Evolutionary conservation across 352 stramenopile species (phyloP).

Genomic region (Globisporangium cederbergense): DNA sequence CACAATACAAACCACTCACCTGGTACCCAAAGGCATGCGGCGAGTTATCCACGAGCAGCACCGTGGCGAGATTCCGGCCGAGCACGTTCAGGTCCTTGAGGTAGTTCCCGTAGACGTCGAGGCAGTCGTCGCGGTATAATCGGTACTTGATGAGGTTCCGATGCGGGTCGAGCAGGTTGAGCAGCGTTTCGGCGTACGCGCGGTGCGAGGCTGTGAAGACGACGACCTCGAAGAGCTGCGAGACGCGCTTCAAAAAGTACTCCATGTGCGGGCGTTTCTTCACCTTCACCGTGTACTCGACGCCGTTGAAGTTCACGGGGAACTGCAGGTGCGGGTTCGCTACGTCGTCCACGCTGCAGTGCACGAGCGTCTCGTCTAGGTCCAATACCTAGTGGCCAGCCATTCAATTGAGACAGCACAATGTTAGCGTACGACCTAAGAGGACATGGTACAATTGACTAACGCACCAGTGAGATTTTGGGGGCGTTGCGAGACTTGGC

Average conservation of each 20-base stretch:
- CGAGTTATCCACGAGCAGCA: slow-evolving; percentile 97
- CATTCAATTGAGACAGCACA: not conserved
- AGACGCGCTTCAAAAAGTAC: slow-evolving; percentile 92
- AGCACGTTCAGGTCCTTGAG: slow-evolving; percentile 98
- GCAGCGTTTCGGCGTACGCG: slow-evolving; percentile 95
- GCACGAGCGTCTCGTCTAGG: slow-evolving; percentile 98
- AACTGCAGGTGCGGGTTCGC: slow-evolving; percentile 94
- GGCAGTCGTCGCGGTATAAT: slow-evolving; percentile 94
- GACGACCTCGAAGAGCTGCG: slow-evolving; percentile 97
- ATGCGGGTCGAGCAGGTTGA: slow-evolving; percentile 96
- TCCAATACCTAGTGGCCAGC: slow-evolving; percentile 85
- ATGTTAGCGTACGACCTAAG: not conserved
- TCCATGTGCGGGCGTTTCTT: slow-evolving; percentile 94
- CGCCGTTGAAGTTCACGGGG: slow-evolving; percentile 93
- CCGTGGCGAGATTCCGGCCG: slow-evolving; percentile 88
- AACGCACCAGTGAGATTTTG: slow-evolving; percentile 66
- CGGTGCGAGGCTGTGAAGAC: slow-evolving; percentile 97
- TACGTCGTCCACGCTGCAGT: slow-evolving; percentile 97
- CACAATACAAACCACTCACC: slow-evolving; percentile 20
- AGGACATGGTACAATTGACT: not conserved
- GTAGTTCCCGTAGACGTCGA: slow-evolving; percentile 97
- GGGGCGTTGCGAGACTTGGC: slow-evolving; percentile 46
- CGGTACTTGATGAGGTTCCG: slow-evolving; percentile 90
- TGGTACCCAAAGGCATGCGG: slow-evolving; percentile 98
- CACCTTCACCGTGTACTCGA: slow-evolving; percentile 96